Evolutionary conservation across 768 basidiomycete genomes (phyloP), one percentile per base, ranked within the genome.

Genomic region (Amylocystis lapponica): DNA sequence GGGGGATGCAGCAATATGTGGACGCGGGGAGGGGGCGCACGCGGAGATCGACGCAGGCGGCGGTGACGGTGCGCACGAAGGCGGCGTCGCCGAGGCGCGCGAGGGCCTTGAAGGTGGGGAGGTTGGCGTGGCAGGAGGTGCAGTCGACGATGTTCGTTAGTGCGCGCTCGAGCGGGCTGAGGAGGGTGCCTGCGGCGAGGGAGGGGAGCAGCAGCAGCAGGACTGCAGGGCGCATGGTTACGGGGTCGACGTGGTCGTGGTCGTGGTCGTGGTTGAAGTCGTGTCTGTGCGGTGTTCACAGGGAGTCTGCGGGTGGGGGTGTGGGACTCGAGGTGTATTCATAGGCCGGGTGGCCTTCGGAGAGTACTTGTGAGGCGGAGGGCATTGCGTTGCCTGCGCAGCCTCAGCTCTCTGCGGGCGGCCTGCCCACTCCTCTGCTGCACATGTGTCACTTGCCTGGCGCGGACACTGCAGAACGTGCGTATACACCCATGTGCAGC

Each of bases 11-110:
- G 21, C n/a, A 30, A n/a, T 5, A 16, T 20, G 6, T 13, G 19
- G 22, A 2, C 20, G 20, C n/a, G 21, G 30, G 31, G 16, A 25
- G 17, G 17, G 6, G 13, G 17, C 36, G 19, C n/a, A 48, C 47
- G 37, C 39, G 39, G 8, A 33, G 21, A 25, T 25, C 36, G 13
- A 33, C 36, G 36, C 47, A 48, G 17, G 39, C 21, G 2, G 27
- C 19, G 2, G 43, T 36, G 32, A 48, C 33, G 30, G 41, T 39
- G 27, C 35, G 9, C 23, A 48, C 47, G 32, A 48, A 48, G 8
- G 23, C 32, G 36, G 16, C 47, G 42, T 48, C 41, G 6, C 47
- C 47, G 32, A 48, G 33, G 22, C 22, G 26, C 13, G 47, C 47
- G 27, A 48, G 42, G 11, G 42, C 30, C 42, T 48, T 43, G 25